Base-by-base conservation (phyloP, 345 rosid species). In the Salix purpurea region DNA sequence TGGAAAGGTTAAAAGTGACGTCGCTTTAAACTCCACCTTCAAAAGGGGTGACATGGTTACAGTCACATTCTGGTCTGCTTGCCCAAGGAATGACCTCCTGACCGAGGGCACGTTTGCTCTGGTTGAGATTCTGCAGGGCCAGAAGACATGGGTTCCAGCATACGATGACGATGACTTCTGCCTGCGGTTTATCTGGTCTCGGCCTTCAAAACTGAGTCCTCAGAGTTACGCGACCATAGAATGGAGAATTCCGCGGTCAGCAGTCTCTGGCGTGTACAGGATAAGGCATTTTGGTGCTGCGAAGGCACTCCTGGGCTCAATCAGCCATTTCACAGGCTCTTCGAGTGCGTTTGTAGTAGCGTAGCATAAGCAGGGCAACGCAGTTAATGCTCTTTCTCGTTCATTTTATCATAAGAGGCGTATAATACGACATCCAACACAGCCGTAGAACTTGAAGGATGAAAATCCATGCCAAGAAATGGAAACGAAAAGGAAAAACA, bases 141-240 rank as follows among this genome's bases (percentile, higher is more conserved):
- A 79, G 65, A 94, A 86, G 67, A 87, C 83, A 14, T 95, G 99
- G 99, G 78, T 83, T 68, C 93, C 97, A 7, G 85, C 84, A 34
- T 91, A 89, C 4, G 99, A 93, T 12, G 99, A 95, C 1, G 99
- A 95, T 72, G 97, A 95, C 82, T 85, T 91, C 75, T 93, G 97
- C 89, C 86, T 95, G 62, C 82, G 86, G 36, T 95, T 93, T 76
- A 93, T 76, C 74, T 95, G 99, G 97, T 90, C 97, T 0, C 82
- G 99, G 76, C 97, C 91, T 76, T 82, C 82, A 3, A 92, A 75
- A 81, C 78, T 94, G 24, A 94, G 97, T 69, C 66, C 93, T 39
- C 86, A 70, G 68, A 94, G 98, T 76, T 23, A 79, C 19, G 97
- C 96, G 67, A 91, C 93, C 8, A 88, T 94, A 40, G 93, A 92